Percentiles rank a stretch among this genome's conserved stretches.
Conservation (phyloP, 805 yeast species). For the Saccharomycopsis sp. region DNA sequence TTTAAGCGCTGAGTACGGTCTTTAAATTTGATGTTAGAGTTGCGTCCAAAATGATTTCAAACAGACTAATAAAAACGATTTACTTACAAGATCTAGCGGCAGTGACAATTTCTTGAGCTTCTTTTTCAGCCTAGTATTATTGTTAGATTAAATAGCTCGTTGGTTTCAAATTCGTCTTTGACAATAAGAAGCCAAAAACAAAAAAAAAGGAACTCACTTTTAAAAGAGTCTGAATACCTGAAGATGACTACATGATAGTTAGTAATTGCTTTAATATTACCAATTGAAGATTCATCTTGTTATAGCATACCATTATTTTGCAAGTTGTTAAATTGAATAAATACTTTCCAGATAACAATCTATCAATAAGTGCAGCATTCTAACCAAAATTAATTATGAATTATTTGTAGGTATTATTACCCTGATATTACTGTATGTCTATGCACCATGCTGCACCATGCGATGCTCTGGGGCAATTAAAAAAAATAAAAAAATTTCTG, state of each 20-base stretch:
- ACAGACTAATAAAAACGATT: no score
- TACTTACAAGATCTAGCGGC: slow-evolving; percentile 80
- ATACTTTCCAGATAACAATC: no score
- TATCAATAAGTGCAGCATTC: no score
- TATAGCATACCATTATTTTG: slow-evolving; percentile 7
- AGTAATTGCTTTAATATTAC: slow-evolving; percentile 6
- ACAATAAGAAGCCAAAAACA: no score
- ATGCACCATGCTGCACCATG: background rate
- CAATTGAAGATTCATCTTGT: background rate
- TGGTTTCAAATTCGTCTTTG: no score
- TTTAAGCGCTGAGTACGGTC: slow-evolving; percentile 82
- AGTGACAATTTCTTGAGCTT: slow-evolving; percentile 93
- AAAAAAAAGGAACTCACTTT: slow-evolving; percentile 46
- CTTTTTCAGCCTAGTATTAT: slow-evolving; percentile 73
- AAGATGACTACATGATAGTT: slow-evolving; percentile 27
- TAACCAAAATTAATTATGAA: no score
- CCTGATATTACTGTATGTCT: no score
- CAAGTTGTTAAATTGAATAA: no score
- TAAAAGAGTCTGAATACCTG: slow-evolving; percentile 65
- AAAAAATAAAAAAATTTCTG: background rate
- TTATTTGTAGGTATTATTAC: no score
- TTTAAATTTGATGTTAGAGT: slow-evolving; percentile 22
- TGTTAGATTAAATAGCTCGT: background rate
- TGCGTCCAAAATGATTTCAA: background rate
- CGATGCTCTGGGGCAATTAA: background rate